A percentile compares a stretch with the other conserved stretches of the same genome.
These are phyloP conservation scores for Dioscorea alata DNA, from an alignment of 106 monocot species.

Conservation along the genomic window DNA sequence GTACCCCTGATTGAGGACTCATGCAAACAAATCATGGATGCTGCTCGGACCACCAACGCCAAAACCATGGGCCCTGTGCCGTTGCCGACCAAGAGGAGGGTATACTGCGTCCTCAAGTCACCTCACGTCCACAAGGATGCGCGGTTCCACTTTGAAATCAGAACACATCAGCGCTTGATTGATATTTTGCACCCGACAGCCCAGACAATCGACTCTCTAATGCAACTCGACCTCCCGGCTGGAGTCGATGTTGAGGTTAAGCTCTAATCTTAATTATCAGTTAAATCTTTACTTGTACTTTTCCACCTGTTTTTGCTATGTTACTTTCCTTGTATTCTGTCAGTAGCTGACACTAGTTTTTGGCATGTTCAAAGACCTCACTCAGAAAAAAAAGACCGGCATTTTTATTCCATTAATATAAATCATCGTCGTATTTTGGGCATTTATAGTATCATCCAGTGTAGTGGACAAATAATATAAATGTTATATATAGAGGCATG, in stretches of 20 bases:
- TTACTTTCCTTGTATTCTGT: too few relatives aligned
- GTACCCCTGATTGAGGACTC: conserved; percentile 87
- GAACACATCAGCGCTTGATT: conserved; percentile 75
- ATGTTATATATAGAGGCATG: too few relatives aligned
- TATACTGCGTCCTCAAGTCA: conserved; percentile 95
- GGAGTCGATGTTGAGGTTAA: conserved; percentile 98
- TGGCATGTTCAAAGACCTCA: too few relatives aligned
- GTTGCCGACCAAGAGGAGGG: conserved; percentile 73
- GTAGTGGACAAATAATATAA: too few relatives aligned
- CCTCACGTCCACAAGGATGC: conserved; percentile 98
- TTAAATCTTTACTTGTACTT: neutral
- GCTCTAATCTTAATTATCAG: conserved; percentile 36
- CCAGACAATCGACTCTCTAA: conserved; percentile 86
- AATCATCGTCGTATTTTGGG: too few relatives aligned
- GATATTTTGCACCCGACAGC: conserved; percentile 85
- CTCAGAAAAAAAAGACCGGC: neutral
- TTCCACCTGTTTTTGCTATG: too few relatives aligned
- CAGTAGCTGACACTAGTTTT: too few relatives aligned
- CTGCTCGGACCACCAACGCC: conserved; percentile 83
- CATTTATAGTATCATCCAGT: too few relatives aligned
- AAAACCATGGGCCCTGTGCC: conserved; percentile 95
- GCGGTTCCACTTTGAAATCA: conserved; percentile 90
- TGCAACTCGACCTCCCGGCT: conserved; percentile 90
- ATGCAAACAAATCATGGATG: conserved; percentile 94
- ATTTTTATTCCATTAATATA: neutral